phyloP scores from a whole-genome alignment of 352 stramenopile species.

The Phytophthora citricola region DNA sequence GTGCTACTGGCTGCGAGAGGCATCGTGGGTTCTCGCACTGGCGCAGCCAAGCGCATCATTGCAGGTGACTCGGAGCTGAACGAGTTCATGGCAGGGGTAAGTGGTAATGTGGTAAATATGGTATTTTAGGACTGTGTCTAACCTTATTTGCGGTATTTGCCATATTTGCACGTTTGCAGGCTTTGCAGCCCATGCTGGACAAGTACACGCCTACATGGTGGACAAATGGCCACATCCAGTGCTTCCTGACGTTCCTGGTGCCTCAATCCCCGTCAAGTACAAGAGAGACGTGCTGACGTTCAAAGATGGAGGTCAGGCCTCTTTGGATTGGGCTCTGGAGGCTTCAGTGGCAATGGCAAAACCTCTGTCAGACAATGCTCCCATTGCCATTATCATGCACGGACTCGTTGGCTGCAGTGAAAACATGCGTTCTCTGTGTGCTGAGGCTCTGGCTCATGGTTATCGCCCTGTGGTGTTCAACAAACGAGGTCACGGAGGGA shows the following conservation, averaged over 20 bases:
- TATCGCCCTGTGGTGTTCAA: slow-evolving; percentile 88
- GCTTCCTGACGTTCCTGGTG: slow-evolving; percentile 75
- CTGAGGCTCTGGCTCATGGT: slow-evolving; percentile 59
- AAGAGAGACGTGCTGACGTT: slow-evolving; percentile 63
- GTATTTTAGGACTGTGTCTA: not conserved
- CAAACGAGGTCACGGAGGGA: slow-evolving; percentile 79
- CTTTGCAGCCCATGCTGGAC: slow-evolving; percentile 57
- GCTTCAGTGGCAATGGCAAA: slow-evolving; percentile 22
- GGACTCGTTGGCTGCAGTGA: slow-evolving; percentile 72
- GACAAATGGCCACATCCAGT: slow-evolving; percentile 78
- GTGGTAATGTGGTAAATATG: slow-evolving; percentile 21
- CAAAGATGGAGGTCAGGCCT: slow-evolving; percentile 67
- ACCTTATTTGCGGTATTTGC: slow-evolving; percentile 13
- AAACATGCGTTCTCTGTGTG: slow-evolving; percentile 69
- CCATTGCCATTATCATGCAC: slow-evolving; percentile 74
- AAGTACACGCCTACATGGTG: slow-evolving; percentile 77
- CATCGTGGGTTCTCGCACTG: slow-evolving; percentile 13
- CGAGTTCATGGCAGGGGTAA: slow-evolving; percentile 60
- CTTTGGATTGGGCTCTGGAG: slow-evolving; percentile 73
- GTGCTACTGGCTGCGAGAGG: slow-evolving; percentile 35
- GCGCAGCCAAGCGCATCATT: slow-evolving; percentile 56
- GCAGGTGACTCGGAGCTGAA: slow-evolving; percentile 72
- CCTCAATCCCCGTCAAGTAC: slow-evolving; percentile 65
- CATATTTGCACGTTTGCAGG: slow-evolving; percentile 27
- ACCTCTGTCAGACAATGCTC: slow-evolving; percentile 37